Evolutionary conservation across 1,139 yeast species (phyloP), one percentile per base, ranked within the genome.

Genomic region (Sugiyamaella neomexicana): DNA sequence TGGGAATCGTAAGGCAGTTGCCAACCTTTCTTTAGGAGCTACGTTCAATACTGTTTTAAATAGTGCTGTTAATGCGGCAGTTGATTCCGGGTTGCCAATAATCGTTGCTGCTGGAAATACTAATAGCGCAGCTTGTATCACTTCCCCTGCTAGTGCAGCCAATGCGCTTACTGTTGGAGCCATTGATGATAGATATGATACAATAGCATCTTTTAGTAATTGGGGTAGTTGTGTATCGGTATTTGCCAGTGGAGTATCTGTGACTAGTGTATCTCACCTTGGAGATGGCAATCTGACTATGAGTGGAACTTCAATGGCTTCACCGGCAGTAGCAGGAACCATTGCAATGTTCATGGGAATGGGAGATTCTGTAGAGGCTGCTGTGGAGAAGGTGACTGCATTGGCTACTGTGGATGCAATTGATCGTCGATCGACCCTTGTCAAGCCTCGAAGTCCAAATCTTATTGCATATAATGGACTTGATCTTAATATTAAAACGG

Each of bases 281-380:
- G 60, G 62, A 12, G 61, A 59, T 16, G 65, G 68, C n/a, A 67
- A 68, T 13, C 52, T 65, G 41, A 61, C 69, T 62, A 25, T 77
- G 81, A 83, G 95, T 4, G 98, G 97, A 0, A 91, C 97, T 0
- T 90, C 97, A 0, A 90, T 90, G 97, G 85, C 97, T 0, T 78
- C 96, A 0, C 97, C 97, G 0, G 76, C 82, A 1, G 86, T 88
- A 9, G 77, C 93, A 0, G 97, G 97, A 0, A 66, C 87, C 27
- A 81, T 79, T 9, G 93, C 91, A 0, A 77, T 81, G 48, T 68
- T 82, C 47, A 68, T 90, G 55, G 83, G 87, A 44, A 70, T 73
- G 45, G 96, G 95, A 0, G 71, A 80, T 1, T 63, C 72, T 1
- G 57, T 58, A n/a, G 60, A 54, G n/a, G 57, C 54, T 31, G 65